Evolutionary conservation across 148 eudicot genomes (phyloP), one percentile per base, ranked within the genome.

Genomic region (Selenicereus undatus): DNA sequence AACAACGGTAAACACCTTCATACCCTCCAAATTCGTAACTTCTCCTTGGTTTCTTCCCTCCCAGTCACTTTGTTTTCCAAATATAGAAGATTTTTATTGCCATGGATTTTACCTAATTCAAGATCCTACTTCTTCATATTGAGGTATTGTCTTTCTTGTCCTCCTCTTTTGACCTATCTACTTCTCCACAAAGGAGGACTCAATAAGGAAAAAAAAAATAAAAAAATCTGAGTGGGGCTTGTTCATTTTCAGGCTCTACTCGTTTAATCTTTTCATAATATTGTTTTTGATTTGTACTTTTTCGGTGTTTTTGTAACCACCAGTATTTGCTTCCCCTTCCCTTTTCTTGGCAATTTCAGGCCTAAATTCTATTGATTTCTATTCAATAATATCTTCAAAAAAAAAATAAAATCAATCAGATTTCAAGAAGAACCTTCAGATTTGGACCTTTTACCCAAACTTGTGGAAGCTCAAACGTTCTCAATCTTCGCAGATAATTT

Each of bases 141-240:
- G 20, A 52, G 22, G 2, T 76, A 60, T 42, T 74, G 22, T 83
- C 35, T 77, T 27, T 76, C 58, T 21, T 81, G 10, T 74, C 74
- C 48, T 32, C 32, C 71, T 69, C 77, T 82, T 85, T 89, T 82
- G 84, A 81, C 81, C 36, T 62, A 81, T 84, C 78, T 72, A 50
- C 32, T 81, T 84, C 75, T 81, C 77, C 81, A 81, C 77, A 26
- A 42, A 66, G 64, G 78, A 81, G 71, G 75, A 54, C 65, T 35
- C 48, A 51, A 24, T 16, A n/a, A 66, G 27, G 22, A 11, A 27
- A 66, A 26, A 66, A 66, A 66, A 66, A 64, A 24, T 26, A 66
- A 66, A 66, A 66, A 26, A 66, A 66, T 65, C 56, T 65, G 81
- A 84, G 84, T 84, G 26, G 78, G 71, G 79, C 75, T 81, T 84